Base-by-base conservation (phyloP, 768 basidiomycete species). In the Rhizopogon sp. region DNA sequence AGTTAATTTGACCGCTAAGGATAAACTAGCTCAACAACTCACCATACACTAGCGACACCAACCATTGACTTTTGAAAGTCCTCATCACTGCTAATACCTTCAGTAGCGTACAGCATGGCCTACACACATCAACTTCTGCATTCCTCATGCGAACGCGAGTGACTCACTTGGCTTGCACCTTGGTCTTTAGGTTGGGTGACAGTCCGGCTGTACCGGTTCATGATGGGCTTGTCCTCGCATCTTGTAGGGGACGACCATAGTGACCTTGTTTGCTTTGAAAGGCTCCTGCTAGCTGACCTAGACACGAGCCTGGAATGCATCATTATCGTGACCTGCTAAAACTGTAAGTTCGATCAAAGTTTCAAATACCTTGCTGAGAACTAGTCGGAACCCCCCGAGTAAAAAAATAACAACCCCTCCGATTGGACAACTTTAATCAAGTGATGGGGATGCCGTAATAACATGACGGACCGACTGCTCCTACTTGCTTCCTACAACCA, bases 81-180 rank as follows among this genome's bases (percentile, higher is more conserved):
- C 2, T 77, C 80, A 60, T 96, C 89, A 14, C 63, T 73, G 25
- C 79, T 74, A 58, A 99, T 81, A 31, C 92, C 95, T 37, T 98
- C 97, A 1, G 97, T 99, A n/a, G 94, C 97, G 72, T 94, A 99
- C 47, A 99, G 76, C 97, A 99, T 98, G 35, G 97, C 97, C 91
- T 96, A 64, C 22, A 20, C 0, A 10, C 52, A 44, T 43, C 11
- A 45, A 35, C 29, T 52, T 54, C 31, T 29, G 17, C 8, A 43
- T 52, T 28, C 22, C 13, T 20, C 6, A 28, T 58, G 42, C 49
- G 8, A 17, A 29, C 29, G 43, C 8, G 28, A 20, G 25, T 17
- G 39, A 58, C 65, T 22, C 61, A 85, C 90, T 83, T 98, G 95
- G 68, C 90, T 93, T 33, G 95, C 96, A 35, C 92, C 96, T 70